Evolutionary conservation across 192 early-diverging fungal genomes (phyloP), one percentile per base, ranked within the genome.

Genomic region (Backusella mclennaniae): DNA sequence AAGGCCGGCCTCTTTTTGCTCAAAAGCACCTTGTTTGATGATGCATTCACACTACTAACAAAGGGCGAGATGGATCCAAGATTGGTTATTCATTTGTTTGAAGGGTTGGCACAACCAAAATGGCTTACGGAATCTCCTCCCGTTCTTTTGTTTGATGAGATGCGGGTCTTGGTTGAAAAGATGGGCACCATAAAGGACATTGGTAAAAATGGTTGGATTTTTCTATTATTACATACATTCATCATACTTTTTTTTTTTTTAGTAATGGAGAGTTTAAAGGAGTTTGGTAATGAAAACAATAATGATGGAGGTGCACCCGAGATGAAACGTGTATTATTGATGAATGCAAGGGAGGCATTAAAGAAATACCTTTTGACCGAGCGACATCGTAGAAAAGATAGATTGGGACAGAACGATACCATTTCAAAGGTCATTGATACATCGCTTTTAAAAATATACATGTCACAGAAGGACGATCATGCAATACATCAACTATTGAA

Each of bases 41-140:
- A 92, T 42, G 92, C 92, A 0, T 83, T 93, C 68, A 53, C 70
- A 6, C 77, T 89, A 7, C 85, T 96, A 33, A 71, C 88, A 31
- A 88, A 89, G 77, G 92, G 92, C 15, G 77, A 84, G n/a, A 77
- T 91, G 6, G 90, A 93, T 80, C 93, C 92, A 11, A 66, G 79
- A 1, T 67, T 86, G 4, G 71, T 92, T 0, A 84, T 94, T 33
- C 76, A 73, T 19, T 78, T 89, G 69, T 89, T 91, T 73, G 76
- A 77, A 0, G 83, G 89, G 17, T 70, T 85, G 36, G 23, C 82
- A 42, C 66, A 72, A 19, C 56, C 77, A 5, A 75, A 82, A 46
- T 67, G 79, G 39, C n/a, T 73, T 6, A 42, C 78, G 66, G 52
- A 81, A 29, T 44, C 81, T 12, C 69, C 46, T 0, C 44, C 76